Base-by-base conservation (phyloP, 768 basidiomycete species). In the Hydnomerulius pinastri region DNA sequence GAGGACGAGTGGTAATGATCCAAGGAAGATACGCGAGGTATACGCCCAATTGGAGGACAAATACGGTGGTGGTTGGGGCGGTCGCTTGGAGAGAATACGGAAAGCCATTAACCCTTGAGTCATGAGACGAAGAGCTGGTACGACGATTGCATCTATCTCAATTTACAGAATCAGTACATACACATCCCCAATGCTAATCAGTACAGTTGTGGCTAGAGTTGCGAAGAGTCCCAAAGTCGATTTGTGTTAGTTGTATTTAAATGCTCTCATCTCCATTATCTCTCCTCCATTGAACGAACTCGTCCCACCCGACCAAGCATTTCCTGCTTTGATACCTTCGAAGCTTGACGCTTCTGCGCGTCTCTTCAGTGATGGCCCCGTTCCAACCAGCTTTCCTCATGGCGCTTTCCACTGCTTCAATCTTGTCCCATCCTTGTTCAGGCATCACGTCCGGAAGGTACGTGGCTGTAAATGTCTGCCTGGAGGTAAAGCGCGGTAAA, bases 301-400 rank as follows among this genome's bases (percentile, higher is more conserved):
- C 86, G 29, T 82, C 82, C 86, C 90, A 94, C 11, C 70, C 73
- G 15, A 86, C 86, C 18, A 72, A 70, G 67, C 79, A 85, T 64
- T 77, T 78, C 53, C 78, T 81, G 66, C 87, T 90, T 71, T 92
- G 92, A 68, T 93, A 96, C 63, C 92, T 72, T 51, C 87, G 80
- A 59, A 96, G 77, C 64, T 77, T 85, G 58, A 93, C 70, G 62
- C 82, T 84, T 57, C 88, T 76, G 41, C 92, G 77, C 43, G 92
- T 69, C 58, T 89, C 89, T 65, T 96, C 93, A 1, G 85, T 89
- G 60, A 95, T 89, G 43, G 69, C 68, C 1, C 90, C 92, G 49
- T 68, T 80, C 87, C 88, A 98, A 3, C 94, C 97, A 4, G 95
- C 91, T 71, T 99, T 99, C 55, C 83, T 81, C 56, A 98, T 92